Evolutionary conservation across 1,139 yeast species (phyloP).

Genomic region (Lodderomyces margitis): DNA sequence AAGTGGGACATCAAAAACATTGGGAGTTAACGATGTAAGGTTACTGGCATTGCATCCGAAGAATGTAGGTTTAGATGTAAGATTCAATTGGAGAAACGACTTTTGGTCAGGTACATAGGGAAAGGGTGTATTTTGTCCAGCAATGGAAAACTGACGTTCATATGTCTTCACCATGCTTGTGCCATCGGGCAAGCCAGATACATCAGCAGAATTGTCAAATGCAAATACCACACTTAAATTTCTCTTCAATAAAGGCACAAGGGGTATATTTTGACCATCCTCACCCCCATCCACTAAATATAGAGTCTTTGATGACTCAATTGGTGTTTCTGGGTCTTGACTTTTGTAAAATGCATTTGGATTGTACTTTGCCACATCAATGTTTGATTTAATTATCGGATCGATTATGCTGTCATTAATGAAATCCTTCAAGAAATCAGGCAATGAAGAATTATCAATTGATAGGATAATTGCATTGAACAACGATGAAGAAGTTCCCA

Average conservation of each 20-base stretch:
- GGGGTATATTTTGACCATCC: constrained; percentile 30
- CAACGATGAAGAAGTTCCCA: constrained; percentile 78
- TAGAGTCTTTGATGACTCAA: constrained; percentile 20
- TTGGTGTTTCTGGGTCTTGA: constrained; percentile 15
- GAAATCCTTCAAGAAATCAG: constrained; percentile 30
- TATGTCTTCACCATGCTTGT: constrained; percentile 32
- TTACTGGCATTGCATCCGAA: constrained; percentile 45
- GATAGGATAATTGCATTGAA: constrained; percentile 43
- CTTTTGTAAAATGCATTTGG: constrained; percentile 52
- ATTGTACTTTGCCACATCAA: constrained; percentile 39
- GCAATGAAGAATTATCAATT: constrained; percentile 6
- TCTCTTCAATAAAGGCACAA: constrained; percentile 27
- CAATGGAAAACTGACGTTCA: constrained; percentile 30
- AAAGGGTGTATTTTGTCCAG: constrained; percentile 28
- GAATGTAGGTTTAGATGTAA: constrained; percentile 43
- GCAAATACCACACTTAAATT: constrained; percentile 30
- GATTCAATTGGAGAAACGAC: constrained; percentile 32
- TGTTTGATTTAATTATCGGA: constrained; percentile 13
- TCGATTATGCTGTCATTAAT: constrained; percentile 28
- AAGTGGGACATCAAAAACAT: constrained; percentile 37
- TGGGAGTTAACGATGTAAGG: constrained; percentile 33
- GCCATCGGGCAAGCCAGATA: constrained; percentile 36
- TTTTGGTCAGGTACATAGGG: constrained; percentile 39
- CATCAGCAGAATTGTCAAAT: constrained; percentile 31
- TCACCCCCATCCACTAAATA: constrained; percentile 33